Base-by-base conservation (phyloP, 257 asterid species). In the Nicotiana sylvestris region DNA sequence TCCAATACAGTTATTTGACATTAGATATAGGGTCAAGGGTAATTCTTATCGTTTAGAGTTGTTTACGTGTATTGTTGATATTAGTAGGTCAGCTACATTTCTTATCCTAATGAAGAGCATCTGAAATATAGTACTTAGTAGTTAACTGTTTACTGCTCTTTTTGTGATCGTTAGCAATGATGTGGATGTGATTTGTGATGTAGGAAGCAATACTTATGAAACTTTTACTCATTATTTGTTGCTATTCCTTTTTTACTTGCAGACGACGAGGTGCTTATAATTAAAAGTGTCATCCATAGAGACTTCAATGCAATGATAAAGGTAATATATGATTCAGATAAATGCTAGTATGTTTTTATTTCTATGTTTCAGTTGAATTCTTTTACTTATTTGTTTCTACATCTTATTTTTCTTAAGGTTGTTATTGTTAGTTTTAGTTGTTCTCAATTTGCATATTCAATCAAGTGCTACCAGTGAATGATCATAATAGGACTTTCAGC, bases 201-300 rank as follows among this genome's bases (percentile, higher is more conserved):
- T 27, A 25, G 37, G 80, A 76, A 15, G 46, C 80, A 76, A 76
- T 51, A 76, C 29, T 51, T 43, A 27, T 25, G 25, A 43, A 72
- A 17, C 58, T 70, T 21, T 27, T 70, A 10, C 78, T 72, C 60
- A 72, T 72, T 46, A 51, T 76, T 27, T 76, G 43, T 51, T 76
- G 46, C 46, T 51, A 29, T 35, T 57, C 9, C 37, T 60, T 76
- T 37, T 83, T 74, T 76, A 83, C 80, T 83, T 88, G 91, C 96
- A 94, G 99, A 85, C 85, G 92, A 91, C 77, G 99, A 95, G 85
- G 99, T 95, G 88, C 92, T 95, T 82, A 91, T 95, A 65, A 92
- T 95, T 88, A 95, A 94, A 90, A 95, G 99, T 89, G 78, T 94
- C 84, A 95, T 96, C 33, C 99, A 95, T 82, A 92, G 90, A 90